Percentiles rank a stretch among this genome's conserved stretches.
Conservation (phyloP, 176 grass and related monocot genomes). For the Oryza glaberrima region DNA sequence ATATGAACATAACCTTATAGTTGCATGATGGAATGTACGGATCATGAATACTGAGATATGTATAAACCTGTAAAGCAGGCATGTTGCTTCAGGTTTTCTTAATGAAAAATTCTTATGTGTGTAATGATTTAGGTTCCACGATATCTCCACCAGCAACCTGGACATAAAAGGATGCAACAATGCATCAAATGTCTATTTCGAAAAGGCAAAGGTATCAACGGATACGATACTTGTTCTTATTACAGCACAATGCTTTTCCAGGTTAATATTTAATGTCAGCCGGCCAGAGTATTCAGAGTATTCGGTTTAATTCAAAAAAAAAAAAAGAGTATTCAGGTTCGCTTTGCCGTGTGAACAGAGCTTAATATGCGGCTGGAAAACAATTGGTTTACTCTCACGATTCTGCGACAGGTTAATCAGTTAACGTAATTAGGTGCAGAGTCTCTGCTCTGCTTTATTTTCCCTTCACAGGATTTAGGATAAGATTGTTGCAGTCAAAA, state of each 20-base stretch:
- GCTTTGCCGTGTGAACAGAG: not conserved
- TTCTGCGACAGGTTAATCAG: not conserved
- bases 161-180: slow-evolving; percentile 1
- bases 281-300: not conserved
- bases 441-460: slow-evolving; percentile 1
- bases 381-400: not conserved
- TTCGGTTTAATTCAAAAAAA: too few relatives aligned
- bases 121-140: not conserved
- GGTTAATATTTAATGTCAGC: slow-evolving; percentile 22
- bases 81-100: not conserved
- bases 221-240: not conserved
- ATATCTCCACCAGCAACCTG: not conserved
- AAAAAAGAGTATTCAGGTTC: slow-evolving; percentile 26
- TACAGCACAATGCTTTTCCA: slow-evolving; percentile 16
- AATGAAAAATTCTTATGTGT: not conserved
- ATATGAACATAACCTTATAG: slow-evolving; percentile 7
- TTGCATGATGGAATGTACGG: not conserved
- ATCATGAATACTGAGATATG: slow-evolving; percentile 10
- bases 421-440: slow-evolving; percentile 1
- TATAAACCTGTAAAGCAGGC: slow-evolving; percentile 1
- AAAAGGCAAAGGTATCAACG: not conserved
- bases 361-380: not conserved
- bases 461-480: slow-evolving; percentile 35
- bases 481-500: slow-evolving; percentile 41
- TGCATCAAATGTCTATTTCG: slow-evolving; percentile 13